Evolutionary conservation across 352 stramenopile genomes (phyloP), one percentile per base, ranked within the genome.

Genomic region (Thraustotheca clavata): DNA sequence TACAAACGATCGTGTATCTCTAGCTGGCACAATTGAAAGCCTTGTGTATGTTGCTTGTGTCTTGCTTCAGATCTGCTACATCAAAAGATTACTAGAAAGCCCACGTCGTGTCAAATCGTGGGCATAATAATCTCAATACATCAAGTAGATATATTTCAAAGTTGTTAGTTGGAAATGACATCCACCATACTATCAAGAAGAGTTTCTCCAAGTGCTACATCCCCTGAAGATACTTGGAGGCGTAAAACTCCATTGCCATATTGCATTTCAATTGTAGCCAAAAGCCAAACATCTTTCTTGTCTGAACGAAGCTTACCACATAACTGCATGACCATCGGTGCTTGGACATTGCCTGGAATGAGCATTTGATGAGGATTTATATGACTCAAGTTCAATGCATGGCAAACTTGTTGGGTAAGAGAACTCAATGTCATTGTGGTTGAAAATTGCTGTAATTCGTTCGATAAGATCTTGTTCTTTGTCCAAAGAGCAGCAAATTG

Each of bases 61-160:
- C 67, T 74, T 88, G 40, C 75, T 77, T 31, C 83, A 91, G 49
- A 77, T 91, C 35, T 79, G 73, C 27, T 91, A 91, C 73, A 91
- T 91, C 70, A 88, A 89, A 67, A 69, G 71, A 12, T 73, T 91
- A 61, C 67, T 91, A 35, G 74, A 88, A 40, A 74, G 48, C 5
- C 80, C 83, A 16, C 74, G 72, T 26, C 80, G 77, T 61, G 50
- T 70, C 34, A 75, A 73, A 12, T 75, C 70, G 24, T 88, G 79
- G 78, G 79, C 74, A 22, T 83, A 59, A 80, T 8, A n/a, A n/a
- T n/a, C n/a, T n/a, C 38, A 8, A 61, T 65, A 24, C 22, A n/a
- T 18, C 27, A 59, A 18, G 35, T 52, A 24, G 31, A 52, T 52
- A 24, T 31, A 52, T 52, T 11, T 2, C 9, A 9, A 26, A 14